phyloP scores from a whole-genome alignment of 2,329 filamentous ascomycete species.

The Emmonsia crescens region DNA sequence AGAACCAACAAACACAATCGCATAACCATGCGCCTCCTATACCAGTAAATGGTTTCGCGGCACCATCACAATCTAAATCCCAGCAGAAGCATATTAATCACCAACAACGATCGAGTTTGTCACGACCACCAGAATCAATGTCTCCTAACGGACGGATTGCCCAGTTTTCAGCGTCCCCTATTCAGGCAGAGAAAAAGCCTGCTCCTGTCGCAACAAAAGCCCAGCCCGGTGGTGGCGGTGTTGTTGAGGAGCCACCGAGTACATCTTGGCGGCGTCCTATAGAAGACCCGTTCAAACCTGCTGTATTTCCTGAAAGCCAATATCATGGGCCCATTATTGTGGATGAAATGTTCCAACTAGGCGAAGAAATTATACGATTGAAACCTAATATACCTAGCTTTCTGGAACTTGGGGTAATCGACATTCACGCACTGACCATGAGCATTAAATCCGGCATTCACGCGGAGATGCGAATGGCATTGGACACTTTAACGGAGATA shows the following conservation, averaged over 20 bases:
- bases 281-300: constrained; percentile 37
- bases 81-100: constrained; percentile 19
- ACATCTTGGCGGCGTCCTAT: constrained; percentile 9
- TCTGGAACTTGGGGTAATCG: constrained; percentile 73
- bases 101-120: constrained; percentile 19
- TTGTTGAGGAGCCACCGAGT: constrained; percentile 5
- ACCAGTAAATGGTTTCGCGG: constrained; percentile 31
- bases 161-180: constrained; percentile 7
- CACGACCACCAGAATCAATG: constrained; percentile 18
- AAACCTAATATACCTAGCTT: constrained; percentile 66
- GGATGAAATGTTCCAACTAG: constrained; percentile 51
- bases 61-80: constrained; percentile 25
- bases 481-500: constrained; percentile 70
- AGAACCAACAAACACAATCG: constrained; percentile 10
- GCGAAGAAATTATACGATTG: constrained; percentile 54
- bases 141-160: constrained; percentile 15
- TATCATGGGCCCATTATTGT: constrained; percentile 65
- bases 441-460: constrained; percentile 84
- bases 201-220: constrained; percentile 15
- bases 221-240: constrained; percentile 1
- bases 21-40: constrained; percentile 23
- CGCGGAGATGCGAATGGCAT: constrained; percentile 75
- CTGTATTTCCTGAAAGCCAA: constrained; percentile 38
- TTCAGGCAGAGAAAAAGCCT: constrained; percentile 12
- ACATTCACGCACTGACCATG: constrained; percentile 80